phyloP scores from a whole-genome alignment of 306 rosid genomes.

The Fragaria vesca region DNA sequence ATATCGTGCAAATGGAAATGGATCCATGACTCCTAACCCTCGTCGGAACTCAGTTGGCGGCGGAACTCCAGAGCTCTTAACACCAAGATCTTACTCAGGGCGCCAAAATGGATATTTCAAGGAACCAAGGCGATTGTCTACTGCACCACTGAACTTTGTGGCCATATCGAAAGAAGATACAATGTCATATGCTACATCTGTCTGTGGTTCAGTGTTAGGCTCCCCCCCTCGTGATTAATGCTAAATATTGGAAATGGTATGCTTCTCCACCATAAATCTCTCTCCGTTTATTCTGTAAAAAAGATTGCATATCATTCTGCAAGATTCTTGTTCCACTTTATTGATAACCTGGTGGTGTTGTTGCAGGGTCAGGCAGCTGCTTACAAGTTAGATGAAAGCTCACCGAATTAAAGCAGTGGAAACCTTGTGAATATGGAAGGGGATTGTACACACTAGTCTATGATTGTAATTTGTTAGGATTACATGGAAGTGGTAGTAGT shows the following conservation, averaged over 20 bases:
- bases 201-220: slow-evolving; percentile 84
- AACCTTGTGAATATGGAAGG: slow-evolving; percentile 66
- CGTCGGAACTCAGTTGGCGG: slow-evolving; percentile 80
- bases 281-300: not conserved
- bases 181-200: slow-evolving; percentile 79
- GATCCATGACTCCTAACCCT: slow-evolving; percentile 84
- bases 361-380: slow-evolving; percentile 55
- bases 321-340: not conserved
- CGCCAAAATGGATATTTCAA: slow-evolving; percentile 90
- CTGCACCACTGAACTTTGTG: slow-evolving; percentile 83
- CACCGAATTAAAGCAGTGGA: slow-evolving; percentile 31
- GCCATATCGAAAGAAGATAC: slow-evolving; percentile 88
- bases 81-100: slow-evolving; percentile 87
- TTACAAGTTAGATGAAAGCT: slow-evolving; percentile 32
- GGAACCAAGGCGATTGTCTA: slow-evolving; percentile 81
- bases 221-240: slow-evolving; percentile 74
- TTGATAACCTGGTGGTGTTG: slow-evolving; percentile 10
- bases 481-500: slow-evolving; percentile 31
- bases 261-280: not conserved
- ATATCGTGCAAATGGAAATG: slow-evolving; percentile 70
- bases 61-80: slow-evolving; percentile 67
- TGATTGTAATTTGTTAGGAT: slow-evolving; percentile 63
- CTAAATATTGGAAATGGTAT: slow-evolving; percentile 33
- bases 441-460: slow-evolving; percentile 58
- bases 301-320: not conserved